A percentile compares a stretch with the other conserved stretches of the same genome.
Conservation (phyloP, 306 rosid genomes). For the Arachis hypogaea region DNA sequence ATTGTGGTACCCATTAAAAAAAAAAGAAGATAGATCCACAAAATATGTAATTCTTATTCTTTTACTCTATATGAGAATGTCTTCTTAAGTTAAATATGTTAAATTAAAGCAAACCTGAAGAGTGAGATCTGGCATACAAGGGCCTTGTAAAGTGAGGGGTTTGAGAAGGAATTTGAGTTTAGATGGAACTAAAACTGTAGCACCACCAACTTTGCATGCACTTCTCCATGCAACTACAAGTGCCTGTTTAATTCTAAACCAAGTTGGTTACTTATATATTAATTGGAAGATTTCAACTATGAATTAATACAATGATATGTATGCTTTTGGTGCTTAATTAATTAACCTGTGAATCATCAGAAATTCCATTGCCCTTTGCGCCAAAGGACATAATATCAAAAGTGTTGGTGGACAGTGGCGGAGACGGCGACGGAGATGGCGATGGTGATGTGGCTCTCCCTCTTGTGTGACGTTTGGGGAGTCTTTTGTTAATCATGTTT, state of each 20-base stretch:
- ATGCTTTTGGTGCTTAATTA: neutral
- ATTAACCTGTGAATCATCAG: conserved; percentile 80
- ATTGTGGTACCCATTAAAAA: too few relatives aligned
- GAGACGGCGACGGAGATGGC: conserved; percentile 51
- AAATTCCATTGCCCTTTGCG: conserved; percentile 82
- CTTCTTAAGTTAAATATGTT: too few relatives aligned
- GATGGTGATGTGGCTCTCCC: conserved; percentile 43
- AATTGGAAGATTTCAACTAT: neutral
- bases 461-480: conserved; percentile 48
- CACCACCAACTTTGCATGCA: conserved; percentile 74
- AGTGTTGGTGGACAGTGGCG: conserved; percentile 43
- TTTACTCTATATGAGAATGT: too few relatives aligned
- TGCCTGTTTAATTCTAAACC: conserved; percentile 53
- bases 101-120: conserved; percentile 67
- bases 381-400: conserved; percentile 71
- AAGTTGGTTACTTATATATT: conserved; percentile 12
- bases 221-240: conserved; percentile 77
- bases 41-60: too few relatives aligned
- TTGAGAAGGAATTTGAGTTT: conserved; percentile 60
- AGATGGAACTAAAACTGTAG: conserved; percentile 70
- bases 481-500: conserved; percentile 40
- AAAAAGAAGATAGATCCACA: too few relatives aligned
- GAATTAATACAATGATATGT: neutral
- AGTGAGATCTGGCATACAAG: conserved; percentile 75
- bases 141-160: conserved; percentile 80